Evolutionary conservation across 768 basidiomycete genomes (phyloP).

Genomic region (Leucocoprinus sp.): DNA sequence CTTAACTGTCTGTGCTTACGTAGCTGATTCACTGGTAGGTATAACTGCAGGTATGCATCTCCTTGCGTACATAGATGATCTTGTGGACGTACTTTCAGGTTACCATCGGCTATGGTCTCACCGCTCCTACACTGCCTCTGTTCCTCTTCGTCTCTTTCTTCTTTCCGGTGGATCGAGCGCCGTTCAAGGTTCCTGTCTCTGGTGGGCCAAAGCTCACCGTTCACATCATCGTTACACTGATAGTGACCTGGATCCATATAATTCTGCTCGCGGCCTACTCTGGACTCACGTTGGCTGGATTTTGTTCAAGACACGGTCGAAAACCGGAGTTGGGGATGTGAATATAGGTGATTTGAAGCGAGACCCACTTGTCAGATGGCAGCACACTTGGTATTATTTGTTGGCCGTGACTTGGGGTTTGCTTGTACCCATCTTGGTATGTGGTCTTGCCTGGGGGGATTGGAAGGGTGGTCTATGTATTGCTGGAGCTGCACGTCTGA

Average conservation of each 20-base stretch:
- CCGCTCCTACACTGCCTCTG: conserved; percentile 86
- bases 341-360: conserved; percentile 80
- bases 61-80: neutral
- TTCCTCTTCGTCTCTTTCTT: conserved; percentile 77
- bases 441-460: conserved; percentile 67
- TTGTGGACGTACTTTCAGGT: conserved; percentile 34
- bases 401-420: conserved; percentile 61
- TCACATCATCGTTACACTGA: conserved; percentile 97
- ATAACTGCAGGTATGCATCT: conserved; percentile 38
- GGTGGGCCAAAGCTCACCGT: conserved; percentile 98
- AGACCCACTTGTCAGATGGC: conserved; percentile 78
- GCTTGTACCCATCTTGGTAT: conserved; percentile 57
- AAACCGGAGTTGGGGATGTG: conserved; percentile 82
- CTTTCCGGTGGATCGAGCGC: conserved; percentile 86
- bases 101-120: conserved; percentile 99
- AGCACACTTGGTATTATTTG: conserved; percentile 67
- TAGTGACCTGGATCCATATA: conserved; percentile 94
- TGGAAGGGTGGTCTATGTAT: conserved; percentile 74
- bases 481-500: conserved; percentile 59
- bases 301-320: conserved; percentile 83
- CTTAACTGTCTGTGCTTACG: neutral
- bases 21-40: conserved; percentile 21
- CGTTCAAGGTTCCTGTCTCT: conserved; percentile 93
- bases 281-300: conserved; percentile 92
- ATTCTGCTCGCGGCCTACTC: conserved; percentile 81